Percentiles rank a stretch among this genome's conserved stretches.
Conservation (phyloP, 1,284 basidiomycete species). For the Malassezia equina region DNA sequence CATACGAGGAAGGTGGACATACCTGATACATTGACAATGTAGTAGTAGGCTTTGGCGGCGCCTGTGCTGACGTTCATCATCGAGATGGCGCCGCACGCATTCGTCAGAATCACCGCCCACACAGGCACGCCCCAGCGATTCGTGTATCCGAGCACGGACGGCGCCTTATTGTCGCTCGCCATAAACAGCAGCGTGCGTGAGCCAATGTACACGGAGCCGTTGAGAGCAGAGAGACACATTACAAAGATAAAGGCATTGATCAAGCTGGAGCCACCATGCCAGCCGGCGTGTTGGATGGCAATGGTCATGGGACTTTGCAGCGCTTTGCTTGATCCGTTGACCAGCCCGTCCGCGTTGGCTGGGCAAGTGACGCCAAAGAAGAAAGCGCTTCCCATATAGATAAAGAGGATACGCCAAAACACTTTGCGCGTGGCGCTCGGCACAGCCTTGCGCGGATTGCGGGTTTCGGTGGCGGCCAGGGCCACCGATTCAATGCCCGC, state of each 20-base stretch:
- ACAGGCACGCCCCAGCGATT: conserved; percentile 22
- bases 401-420: conserved; percentile 61
- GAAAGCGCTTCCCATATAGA: conserved; percentile 53
- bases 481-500: conserved; percentile 60
- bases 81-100: conserved; percentile 23
- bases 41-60: conserved; percentile 21
- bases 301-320: conserved; percentile 29
- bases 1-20: conserved; percentile 27
- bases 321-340: conserved; percentile 18
- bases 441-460: conserved; percentile 24
- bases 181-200: conserved; percentile 27
- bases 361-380: conserved; percentile 31
- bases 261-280: conserved; percentile 20
- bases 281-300: conserved; percentile 24
- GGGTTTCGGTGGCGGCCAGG: conserved; percentile 30
- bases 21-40: conserved; percentile 26
- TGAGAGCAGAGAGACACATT: conserved; percentile 25
- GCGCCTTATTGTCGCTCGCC: conserved; percentile 24
- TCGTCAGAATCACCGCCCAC: conserved; percentile 23
- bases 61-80: conserved; percentile 22
- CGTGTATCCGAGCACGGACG: conserved; percentile 22
- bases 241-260: conserved; percentile 36
- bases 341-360: conserved; percentile 17
- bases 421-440: conserved; percentile 52
- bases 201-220: conserved; percentile 30